Evolutionary conservation across 140 eudicot genomes (phyloP), one percentile per base, ranked within the genome.

Genomic region (Flaveria floridana): DNA sequence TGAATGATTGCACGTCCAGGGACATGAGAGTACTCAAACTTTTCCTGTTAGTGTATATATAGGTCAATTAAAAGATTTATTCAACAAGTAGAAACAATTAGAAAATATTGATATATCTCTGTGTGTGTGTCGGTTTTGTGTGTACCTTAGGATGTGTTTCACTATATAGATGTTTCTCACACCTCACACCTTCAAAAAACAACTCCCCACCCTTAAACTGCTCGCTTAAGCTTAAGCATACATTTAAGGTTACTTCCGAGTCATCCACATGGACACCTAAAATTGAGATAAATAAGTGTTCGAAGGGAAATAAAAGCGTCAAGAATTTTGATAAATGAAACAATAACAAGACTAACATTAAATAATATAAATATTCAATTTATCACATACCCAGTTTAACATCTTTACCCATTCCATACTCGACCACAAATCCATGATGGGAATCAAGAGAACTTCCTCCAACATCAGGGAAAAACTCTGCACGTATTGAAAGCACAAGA

Each of bases 221-320:
- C 41, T 34, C 8, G 41, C 41, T 80, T 61, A 83, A 82, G 8
- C 98, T 97, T 81, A 93, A 77, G 73, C 98, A 93, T 8, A 90
- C 96, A 74, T 90, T 90, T 62, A 93, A 78, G 67, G 96, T 93
- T 44, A 93, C 92, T 82, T 93, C 98, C 11, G 98, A 82, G 75
- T 93, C 98, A 84, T 93, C 98, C 84, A 88, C 89, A 72, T 93
- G 98, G 48, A 88, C 86, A 74, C 97, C 98, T 93, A 56, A 72
- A 77, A 62, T 9, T 34, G 42, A 34, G 46, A 81, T 34, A 56
- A 8, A 39, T 6, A 34, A 34, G 41, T 34, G 41, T 34, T 34
- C 41, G 41, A 34, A 34, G 41, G 41, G 7, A 34, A 34, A 34
- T 4, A 34, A 34, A 34, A 34, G 16, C 2, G 16, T 21, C 18